A percentile compares a stretch with the other conserved stretches of the same genome.
phyloP scores from a whole-genome alignment of 2,329 filamentous ascomycete species.

The Mycosphaerella sp. region DNA sequence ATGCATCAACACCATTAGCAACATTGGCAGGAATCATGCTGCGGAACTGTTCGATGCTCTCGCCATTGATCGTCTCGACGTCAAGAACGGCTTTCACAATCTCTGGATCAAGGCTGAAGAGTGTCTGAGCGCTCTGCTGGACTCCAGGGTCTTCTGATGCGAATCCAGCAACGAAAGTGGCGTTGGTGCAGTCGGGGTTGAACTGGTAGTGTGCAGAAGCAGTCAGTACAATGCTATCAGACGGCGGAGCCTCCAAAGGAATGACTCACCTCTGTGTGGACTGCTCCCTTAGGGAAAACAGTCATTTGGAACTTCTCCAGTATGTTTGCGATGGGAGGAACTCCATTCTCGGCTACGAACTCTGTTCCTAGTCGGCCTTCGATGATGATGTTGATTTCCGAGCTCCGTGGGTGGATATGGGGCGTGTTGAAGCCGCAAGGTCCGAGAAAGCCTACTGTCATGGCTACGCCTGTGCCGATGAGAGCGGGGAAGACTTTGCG shows the following conservation, averaged over 20 bases:
- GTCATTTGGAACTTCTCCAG: slow-evolving; percentile 46
- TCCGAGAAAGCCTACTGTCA: slow-evolving; percentile 39
- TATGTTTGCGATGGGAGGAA: slow-evolving; percentile 29
- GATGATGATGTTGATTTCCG: slow-evolving; percentile 50
- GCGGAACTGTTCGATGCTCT: slow-evolving; percentile 35
- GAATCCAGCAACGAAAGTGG: slow-evolving; percentile 48
- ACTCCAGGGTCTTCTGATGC: slow-evolving; percentile 48
- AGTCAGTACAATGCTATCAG: not conserved
- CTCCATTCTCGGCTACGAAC: slow-evolving; percentile 44
- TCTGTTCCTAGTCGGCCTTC: slow-evolving; percentile 46
- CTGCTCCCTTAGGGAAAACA: slow-evolving; percentile 49
- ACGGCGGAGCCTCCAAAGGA: not conserved
- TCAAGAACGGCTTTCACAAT: slow-evolving; percentile 37
- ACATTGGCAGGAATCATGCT: slow-evolving; percentile 43
- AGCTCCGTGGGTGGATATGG: slow-evolving; percentile 50
- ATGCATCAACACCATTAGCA: slow-evolving; percentile 48
- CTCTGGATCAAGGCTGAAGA: slow-evolving; percentile 40
- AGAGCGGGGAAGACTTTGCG: slow-evolving; percentile 53
- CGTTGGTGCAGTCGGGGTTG: slow-evolving; percentile 50
- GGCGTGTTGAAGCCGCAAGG: slow-evolving; percentile 53
- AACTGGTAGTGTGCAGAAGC: slow-evolving; percentile 32
- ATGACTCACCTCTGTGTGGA: slow-evolving; percentile 42
- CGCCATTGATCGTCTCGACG: slow-evolving; percentile 28
- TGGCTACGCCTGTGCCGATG: slow-evolving; percentile 46
- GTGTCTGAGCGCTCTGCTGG: slow-evolving; percentile 47